Evolutionary conservation across 768 basidiomycete genomes (phyloP), one percentile per base, ranked within the genome.

Genomic region (Pleurotus djamor): DNA sequence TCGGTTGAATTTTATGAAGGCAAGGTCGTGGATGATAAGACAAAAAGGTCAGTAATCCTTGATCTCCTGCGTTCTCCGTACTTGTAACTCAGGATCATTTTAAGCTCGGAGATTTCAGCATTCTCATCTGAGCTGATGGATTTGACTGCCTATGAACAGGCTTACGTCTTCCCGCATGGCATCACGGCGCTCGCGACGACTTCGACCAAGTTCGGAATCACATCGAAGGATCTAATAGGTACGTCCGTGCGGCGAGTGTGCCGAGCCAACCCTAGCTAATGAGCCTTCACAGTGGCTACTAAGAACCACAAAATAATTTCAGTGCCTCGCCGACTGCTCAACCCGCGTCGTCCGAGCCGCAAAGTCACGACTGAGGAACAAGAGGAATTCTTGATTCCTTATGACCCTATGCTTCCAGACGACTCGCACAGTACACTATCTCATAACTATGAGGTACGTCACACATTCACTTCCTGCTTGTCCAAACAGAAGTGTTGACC

Each of bases 1-100:
- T 88, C 84, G 14, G 90, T 95, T 3, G 96, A 98, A 73, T 74
- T 97, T 49, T 97, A 95, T 70, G 96, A 98, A 69, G 91, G 92
- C 0, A 64, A 73, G 16, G 74, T 74, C 2, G 69, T 81, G 5
- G 89, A 92, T 67, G 84, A 89, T 37, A 90, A 90, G 71, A 87
- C 78, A 6, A 74, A 74, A 60, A 94, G 91, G 93, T 91, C 59
- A 4, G 85, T 66, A 50, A 50, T 32, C 48, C 12, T 50, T 12
- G 1, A 7, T 2, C 28, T 14, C 54, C 3, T 28, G 21, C 21
- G 3, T 28, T 28, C 21, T 28, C 3, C 21, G 21, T 38, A 32
- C n/a, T 28, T 21, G 13, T 16, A 56, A 41, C 32, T 33, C 57
- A 43, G 50, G n/a, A 36, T 48, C 13, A 52, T 41, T 17, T 33